These are phyloP conservation scores for Myrmaecium sp. DNA, from an alignment of 2,329 filamentous ascomycete genomes.

Conservation along the genomic window DNA sequence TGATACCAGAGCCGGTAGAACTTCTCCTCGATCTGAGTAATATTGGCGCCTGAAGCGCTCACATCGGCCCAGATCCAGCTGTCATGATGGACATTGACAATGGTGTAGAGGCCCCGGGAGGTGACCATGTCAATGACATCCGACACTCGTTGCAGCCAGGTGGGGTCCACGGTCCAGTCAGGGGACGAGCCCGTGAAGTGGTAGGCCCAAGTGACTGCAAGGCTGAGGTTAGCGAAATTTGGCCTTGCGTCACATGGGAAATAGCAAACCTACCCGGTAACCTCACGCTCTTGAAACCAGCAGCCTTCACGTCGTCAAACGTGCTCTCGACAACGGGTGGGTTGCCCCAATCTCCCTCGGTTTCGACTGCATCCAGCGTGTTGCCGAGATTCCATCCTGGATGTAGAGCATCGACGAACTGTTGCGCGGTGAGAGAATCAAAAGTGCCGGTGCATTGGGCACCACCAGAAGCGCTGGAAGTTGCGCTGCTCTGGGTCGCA, in stretches of 20 bases:
- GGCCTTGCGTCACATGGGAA: background rate
- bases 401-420: slow-evolving; percentile 32
- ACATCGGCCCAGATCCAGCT: slow-evolving; percentile 42
- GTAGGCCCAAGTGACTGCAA: slow-evolving; percentile 41
- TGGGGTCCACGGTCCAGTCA: slow-evolving; percentile 35
- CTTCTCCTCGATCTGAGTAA: slow-evolving; percentile 37
- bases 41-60: slow-evolving; percentile 27
- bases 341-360: slow-evolving; percentile 44
- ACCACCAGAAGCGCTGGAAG: slow-evolving; percentile 2
- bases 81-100: slow-evolving; percentile 45
- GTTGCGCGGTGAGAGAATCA: slow-evolving; percentile 26
- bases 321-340: slow-evolving; percentile 31
- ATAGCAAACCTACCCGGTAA: slow-evolving; percentile 28
- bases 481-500: background rate
- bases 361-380: slow-evolving; percentile 38
- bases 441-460: slow-evolving; percentile 26
- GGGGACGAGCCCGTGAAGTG: slow-evolving; percentile 36
- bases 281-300: slow-evolving; percentile 41
- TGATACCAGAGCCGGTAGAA: slow-evolving; percentile 41
- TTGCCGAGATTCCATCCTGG: slow-evolving; percentile 46
- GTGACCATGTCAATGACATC: slow-evolving; percentile 41
- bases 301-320: slow-evolving; percentile 34
- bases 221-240: slow-evolving; percentile 1
- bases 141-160: slow-evolving; percentile 40
- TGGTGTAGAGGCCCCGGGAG: slow-evolving; percentile 31